Evolutionary conservation across 306 rosid species (phyloP).

Genomic region (Begonia loranthoides): DNA sequence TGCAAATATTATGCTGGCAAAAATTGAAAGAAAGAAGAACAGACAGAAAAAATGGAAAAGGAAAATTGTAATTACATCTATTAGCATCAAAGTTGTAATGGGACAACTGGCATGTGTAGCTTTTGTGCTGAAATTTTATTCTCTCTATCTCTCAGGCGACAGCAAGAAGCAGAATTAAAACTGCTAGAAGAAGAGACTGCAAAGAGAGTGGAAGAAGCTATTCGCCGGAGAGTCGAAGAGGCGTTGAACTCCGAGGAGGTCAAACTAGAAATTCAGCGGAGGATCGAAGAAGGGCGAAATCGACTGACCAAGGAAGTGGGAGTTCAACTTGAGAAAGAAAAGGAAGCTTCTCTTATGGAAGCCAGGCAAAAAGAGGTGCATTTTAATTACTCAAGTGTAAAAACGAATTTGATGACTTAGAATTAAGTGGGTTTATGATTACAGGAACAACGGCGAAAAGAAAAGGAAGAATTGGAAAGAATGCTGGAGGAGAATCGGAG

Average conservation of each 20-base stretch:
- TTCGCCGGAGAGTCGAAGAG: slow-evolving; percentile 62
- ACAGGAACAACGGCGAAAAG: slow-evolving; percentile 74
- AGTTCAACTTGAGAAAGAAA: slow-evolving; percentile 72
- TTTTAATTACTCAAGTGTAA: neutral
- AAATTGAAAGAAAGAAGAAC: slow-evolving; percentile 16
- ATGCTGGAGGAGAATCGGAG: slow-evolving; percentile 90
- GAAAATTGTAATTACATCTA: no score
- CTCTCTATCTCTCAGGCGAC: slow-evolving; percentile 38
- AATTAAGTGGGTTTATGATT: neutral
- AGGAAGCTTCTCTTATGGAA: slow-evolving; percentile 66
- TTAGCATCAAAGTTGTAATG: no score
- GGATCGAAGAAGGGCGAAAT: slow-evolving; percentile 62
- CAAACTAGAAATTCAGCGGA: slow-evolving; percentile 42
- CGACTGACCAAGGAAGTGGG: slow-evolving; percentile 62
- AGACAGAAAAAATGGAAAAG: slow-evolving; percentile 2
- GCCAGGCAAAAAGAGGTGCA: slow-evolving; percentile 86
- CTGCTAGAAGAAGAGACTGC: slow-evolving; percentile 74
- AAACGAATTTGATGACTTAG: neutral
- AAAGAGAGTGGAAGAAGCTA: slow-evolving; percentile 69
- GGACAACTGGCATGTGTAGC: slow-evolving; percentile 14
- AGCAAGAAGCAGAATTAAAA: slow-evolving; percentile 57
- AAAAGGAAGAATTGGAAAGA: slow-evolving; percentile 78
- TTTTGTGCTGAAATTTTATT: slow-evolving; percentile 21
- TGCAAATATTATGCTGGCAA: slow-evolving; percentile 40
- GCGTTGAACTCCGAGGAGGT: slow-evolving; percentile 54